Base-by-base conservation (phyloP, 1,139 yeast species). In the Zhuliangozyma blackwelliae region DNA sequence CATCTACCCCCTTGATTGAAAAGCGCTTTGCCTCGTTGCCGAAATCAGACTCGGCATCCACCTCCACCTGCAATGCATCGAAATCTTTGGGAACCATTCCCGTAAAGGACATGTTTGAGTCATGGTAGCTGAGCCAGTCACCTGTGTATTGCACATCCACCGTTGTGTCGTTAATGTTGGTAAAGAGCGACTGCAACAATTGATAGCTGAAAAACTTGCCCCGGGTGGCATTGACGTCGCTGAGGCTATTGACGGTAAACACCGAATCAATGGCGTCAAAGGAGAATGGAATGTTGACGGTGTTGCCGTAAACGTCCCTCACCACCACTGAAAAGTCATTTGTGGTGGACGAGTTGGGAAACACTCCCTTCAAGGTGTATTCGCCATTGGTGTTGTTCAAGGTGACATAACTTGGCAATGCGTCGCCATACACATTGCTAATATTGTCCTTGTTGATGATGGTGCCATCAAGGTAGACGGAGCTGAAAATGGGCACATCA, bases 81-180 rank as follows among this genome's bases (percentile, higher is more conserved):
- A 89, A 82, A 47, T 73, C 60, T 5, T 61, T 50, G 1, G 97
- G 96, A 2, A 79, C 82, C 33, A 50, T 45, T 22, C 97, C 97
- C 31, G 63, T 63, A 42, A 90, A 71, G 2, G 95, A 82, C 52
- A 71, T 61, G 54, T 87, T 88, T 11, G 67, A 53, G 22, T 65
- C 50, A 51, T 79, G 73, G 57, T 73, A 88, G 3, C 63, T 52
- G 40, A 90, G 64, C 97, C 97, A 90, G 36, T 65, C 62, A 47
- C 61, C 69, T 3, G 38, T 33, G 27, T 28, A 34, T 21, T 67
- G 51, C 3, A 77, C 75, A 19, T 65, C 51, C 12, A 86, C 60
- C 19, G 66, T 59, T 2, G 90, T 81, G 16, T 66, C 59, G 35
- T 68, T 58, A 42, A 55, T 61, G 49, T 79, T 75, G 3, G 83